Evolutionary conservation across 225 moss, liverwort and hornwort genomes (phyloP).

Genomic region (Antitrichia curtipendula): DNA sequence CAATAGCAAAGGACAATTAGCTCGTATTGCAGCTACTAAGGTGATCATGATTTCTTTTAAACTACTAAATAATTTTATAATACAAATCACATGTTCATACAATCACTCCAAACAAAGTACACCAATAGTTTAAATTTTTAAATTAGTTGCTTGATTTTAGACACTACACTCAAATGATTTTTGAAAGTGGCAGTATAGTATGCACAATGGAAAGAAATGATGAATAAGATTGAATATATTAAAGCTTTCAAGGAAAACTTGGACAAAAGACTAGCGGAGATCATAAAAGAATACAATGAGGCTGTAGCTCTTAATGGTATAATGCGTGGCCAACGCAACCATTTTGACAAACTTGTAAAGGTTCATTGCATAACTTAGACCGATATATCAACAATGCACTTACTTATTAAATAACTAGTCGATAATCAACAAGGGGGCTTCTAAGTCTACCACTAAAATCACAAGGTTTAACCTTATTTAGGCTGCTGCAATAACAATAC

Average conservation of each 20-base stretch:
- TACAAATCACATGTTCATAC: background rate
- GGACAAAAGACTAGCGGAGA: constrained; percentile 32
- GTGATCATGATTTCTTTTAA: background rate
- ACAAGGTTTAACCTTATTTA: background rate
- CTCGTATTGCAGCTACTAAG: constrained; percentile 31
- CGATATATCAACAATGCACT: background rate
- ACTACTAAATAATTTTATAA: background rate
- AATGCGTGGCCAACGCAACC: constrained; percentile 70
- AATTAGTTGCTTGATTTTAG: background rate
- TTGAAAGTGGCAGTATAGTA: background rate
- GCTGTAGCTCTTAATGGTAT: constrained; percentile 28
- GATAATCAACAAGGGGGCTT: background rate
- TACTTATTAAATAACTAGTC: background rate
- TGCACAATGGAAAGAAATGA: constrained; percentile 42
- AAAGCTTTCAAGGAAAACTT: constrained; percentile 20
- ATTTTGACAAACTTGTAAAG: constrained; percentile 57
- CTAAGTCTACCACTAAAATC: background rate
- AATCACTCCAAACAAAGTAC: background rate
- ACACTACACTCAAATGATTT: background rate
- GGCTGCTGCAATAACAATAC: constrained; percentile 40
- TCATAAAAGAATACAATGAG: constrained; percentile 36
- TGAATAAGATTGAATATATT: constrained; percentile 31
- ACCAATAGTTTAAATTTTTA: background rate
- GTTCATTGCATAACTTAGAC: background rate
- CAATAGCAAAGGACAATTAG: constrained; percentile 20